These are phyloP conservation scores for Naematelia aurantialba DNA, from an alignment of 768 basidiomycete species.

Conservation along the genomic window DNA sequence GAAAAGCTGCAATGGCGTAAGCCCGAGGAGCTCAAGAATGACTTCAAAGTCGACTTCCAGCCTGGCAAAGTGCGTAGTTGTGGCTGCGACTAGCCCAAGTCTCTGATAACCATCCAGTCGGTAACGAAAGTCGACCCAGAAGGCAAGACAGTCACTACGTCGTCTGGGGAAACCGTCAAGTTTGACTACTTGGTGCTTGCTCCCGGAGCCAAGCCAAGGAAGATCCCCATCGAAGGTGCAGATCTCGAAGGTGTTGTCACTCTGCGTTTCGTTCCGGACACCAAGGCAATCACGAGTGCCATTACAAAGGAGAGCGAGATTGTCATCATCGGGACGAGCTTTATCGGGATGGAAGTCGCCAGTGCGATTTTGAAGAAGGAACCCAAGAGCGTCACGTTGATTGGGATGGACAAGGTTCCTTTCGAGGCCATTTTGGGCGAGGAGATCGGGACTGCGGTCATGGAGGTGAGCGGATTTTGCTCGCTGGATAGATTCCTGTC, in stretches of 20 bases:
- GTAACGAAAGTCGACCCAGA: constrained; percentile 67
- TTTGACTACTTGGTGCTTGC: constrained; percentile 80
- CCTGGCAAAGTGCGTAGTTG: constrained; percentile 42
- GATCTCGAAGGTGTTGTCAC: constrained; percentile 73
- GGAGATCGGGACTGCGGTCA: constrained; percentile 70
- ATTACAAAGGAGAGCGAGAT: constrained; percentile 66
- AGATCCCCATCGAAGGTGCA: constrained; percentile 71
- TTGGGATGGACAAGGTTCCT: constrained; percentile 76
- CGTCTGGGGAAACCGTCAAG: constrained; percentile 59
- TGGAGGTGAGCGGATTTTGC: constrained; percentile 57
- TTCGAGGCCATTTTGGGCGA: constrained; percentile 78
- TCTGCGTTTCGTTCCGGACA: constrained; percentile 66
- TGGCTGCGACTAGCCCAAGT: no score
- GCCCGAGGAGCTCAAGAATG: constrained; percentile 70
- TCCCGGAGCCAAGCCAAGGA: constrained; percentile 67
- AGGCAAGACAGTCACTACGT: constrained; percentile 63
- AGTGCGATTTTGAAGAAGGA: constrained; percentile 64
- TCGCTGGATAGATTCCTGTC: background rate
- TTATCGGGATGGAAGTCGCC: constrained; percentile 84
- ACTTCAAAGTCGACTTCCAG: constrained; percentile 48
- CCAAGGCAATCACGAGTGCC: constrained; percentile 57
- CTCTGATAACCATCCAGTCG: constrained; percentile 46
- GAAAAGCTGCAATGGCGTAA: constrained; percentile 72
- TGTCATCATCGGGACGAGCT: constrained; percentile 81
- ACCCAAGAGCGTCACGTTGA: constrained; percentile 74